These are phyloP conservation scores for Daedalea quercina DNA, from an alignment of 768 basidiomycete genomes.

Conservation along the genomic window DNA sequence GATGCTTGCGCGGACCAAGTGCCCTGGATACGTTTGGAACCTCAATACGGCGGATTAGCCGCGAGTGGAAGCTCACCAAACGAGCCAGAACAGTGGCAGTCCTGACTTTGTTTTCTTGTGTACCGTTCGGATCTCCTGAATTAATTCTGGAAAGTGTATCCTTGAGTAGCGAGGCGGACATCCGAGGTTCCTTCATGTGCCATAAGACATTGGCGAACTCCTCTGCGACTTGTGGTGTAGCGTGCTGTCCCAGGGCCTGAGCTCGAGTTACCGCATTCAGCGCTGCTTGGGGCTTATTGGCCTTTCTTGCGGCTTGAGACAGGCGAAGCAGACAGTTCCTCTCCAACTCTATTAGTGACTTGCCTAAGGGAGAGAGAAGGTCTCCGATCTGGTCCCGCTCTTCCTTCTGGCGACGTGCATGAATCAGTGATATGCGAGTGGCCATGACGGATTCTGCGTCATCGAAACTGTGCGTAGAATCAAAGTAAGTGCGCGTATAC, in stretches of 20 bases:
- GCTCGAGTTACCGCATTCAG: slow-evolving; percentile 80
- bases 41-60: too few relatives aligned
- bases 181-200: slow-evolving; percentile 76
- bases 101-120: slow-evolving; percentile 11
- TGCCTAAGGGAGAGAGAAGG: slow-evolving; percentile 46
- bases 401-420: slow-evolving; percentile 62
- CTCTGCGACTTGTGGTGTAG: slow-evolving; percentile 52
- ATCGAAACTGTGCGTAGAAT: slow-evolving; percentile 46
- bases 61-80: slow-evolving; percentile 42
- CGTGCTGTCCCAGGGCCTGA: slow-evolving; percentile 44
- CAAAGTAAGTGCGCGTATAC: too few relatives aligned
- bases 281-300: slow-evolving; percentile 71
- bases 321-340: slow-evolving; percentile 64
- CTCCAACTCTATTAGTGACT: slow-evolving; percentile 51
- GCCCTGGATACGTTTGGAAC: slow-evolving; percentile 44
- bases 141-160: not conserved
- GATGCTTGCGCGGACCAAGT: slow-evolving; percentile 88
- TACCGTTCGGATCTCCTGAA: slow-evolving; percentile 1
- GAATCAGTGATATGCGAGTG: slow-evolving; percentile 76
- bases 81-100: slow-evolving; percentile 49
- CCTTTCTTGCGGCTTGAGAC: slow-evolving; percentile 62
- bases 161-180: slow-evolving; percentile 66
- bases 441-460: slow-evolving; percentile 75
- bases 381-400: slow-evolving; percentile 74
- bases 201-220: slow-evolving; percentile 92